These are phyloP conservation scores for Penicillium manginii DNA, from an alignment of 495 filamentous ascomycete species.

Conservation along the genomic window DNA sequence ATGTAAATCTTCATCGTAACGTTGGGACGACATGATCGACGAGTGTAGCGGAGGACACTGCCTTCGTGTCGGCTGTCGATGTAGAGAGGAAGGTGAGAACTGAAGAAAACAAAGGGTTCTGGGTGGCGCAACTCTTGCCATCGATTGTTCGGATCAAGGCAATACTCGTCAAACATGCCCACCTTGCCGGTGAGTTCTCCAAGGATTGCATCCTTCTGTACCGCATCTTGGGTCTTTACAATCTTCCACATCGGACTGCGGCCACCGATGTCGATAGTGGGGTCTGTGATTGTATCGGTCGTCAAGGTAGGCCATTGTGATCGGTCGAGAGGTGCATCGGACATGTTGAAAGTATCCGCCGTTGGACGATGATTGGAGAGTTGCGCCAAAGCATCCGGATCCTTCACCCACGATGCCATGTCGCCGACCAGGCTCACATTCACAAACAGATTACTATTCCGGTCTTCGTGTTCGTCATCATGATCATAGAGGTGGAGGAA, in stretches of 20 bases:
- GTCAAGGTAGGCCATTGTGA: slow-evolving; percentile 53
- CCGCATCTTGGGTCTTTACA: slow-evolving; percentile 64
- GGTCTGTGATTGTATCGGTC: slow-evolving; percentile 51
- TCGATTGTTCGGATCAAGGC: slow-evolving; percentile 68
- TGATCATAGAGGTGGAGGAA: slow-evolving; percentile 74
- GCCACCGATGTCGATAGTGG: slow-evolving; percentile 46
- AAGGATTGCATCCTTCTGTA: slow-evolving; percentile 69
- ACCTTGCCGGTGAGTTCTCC: slow-evolving; percentile 88
- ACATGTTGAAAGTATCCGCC: slow-evolving; percentile 54
- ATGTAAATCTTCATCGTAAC: slow-evolving; percentile 79
- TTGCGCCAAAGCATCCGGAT: slow-evolving; percentile 53
- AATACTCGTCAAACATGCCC: slow-evolving; percentile 78
- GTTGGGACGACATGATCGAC: slow-evolving; percentile 89
- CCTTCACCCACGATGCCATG: slow-evolving; percentile 73
- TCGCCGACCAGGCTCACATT: slow-evolving; percentile 68
- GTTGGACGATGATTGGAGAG: slow-evolving; percentile 46
- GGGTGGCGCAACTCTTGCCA: slow-evolving; percentile 79
- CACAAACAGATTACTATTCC: slow-evolving; percentile 63
- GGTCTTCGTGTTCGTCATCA: slow-evolving; percentile 53
- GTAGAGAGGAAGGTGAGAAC: slow-evolving; percentile 79
- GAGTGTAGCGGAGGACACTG: slow-evolving; percentile 78
- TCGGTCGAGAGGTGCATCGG: slow-evolving; percentile 58
- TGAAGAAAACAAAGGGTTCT: slow-evolving; percentile 84
- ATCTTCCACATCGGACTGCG: slow-evolving; percentile 67
- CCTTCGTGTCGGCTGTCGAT: slow-evolving; percentile 89